Conservation (phyloP, 331 rosid species). For the Acacia pycnantha region DNA sequence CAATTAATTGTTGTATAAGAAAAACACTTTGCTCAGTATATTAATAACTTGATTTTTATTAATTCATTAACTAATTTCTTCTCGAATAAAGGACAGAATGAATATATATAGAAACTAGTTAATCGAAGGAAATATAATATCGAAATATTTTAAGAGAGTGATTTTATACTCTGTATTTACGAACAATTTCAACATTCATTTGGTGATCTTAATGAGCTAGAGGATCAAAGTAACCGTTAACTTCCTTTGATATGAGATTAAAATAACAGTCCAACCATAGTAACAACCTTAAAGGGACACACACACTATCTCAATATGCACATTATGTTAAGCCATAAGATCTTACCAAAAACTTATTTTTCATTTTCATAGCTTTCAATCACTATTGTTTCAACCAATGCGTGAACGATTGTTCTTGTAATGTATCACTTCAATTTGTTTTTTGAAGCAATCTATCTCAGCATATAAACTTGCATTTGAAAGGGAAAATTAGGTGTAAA, state of each 20-base stretch:
- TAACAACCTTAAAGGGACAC: neutral
- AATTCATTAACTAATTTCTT: neutral
- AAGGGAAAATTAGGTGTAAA: neutral
- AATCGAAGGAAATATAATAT: too few relatives aligned
- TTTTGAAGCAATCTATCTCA: neutral
- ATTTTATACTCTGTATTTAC: too few relatives aligned
- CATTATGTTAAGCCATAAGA: neutral
- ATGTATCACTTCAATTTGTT: neutral
- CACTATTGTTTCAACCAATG: neutral
- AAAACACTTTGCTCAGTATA: neutral
- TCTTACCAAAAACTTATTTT: neutral
- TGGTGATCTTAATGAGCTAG: too few relatives aligned
- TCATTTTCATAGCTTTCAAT: neutral
- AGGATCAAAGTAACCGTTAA: too few relatives aligned
- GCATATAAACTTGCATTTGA: neutral
- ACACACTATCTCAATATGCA: too few relatives aligned
- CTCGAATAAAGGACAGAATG: neutral
- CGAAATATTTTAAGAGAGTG: too few relatives aligned
- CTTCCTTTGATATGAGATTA: too few relatives aligned
- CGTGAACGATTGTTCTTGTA: neutral
- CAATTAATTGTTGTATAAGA: neutral
- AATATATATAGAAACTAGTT: too few relatives aligned
- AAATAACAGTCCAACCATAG: too few relatives aligned
- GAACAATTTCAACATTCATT: too few relatives aligned
- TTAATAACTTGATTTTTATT: neutral